A percentile compares a stretch with the other conserved stretches of the same genome.
Evolutionary conservation across 495 filamentous ascomycete genomes (phyloP).

Genomic region (Podospora fimiseda): DNA sequence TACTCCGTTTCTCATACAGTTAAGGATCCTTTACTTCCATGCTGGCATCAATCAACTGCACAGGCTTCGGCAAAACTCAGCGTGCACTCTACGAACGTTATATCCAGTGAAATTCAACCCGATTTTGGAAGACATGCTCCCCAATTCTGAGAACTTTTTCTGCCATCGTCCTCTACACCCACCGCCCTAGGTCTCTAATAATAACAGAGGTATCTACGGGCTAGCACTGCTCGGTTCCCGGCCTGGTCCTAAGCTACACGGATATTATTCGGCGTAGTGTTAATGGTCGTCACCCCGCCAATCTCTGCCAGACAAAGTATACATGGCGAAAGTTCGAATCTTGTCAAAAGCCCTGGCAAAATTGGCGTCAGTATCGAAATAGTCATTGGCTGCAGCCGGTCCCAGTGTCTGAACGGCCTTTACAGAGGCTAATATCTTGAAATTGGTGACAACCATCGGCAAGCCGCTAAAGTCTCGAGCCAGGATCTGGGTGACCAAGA

Average conservation of each 20-base stretch:
- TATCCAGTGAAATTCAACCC: no score
- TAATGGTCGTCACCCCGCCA: conserved; percentile 27
- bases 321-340: not conserved
- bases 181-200: no score
- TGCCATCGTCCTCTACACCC: no score
- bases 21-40: no score
- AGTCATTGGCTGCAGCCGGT: not conserved
- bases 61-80: no score
- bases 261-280: not conserved
- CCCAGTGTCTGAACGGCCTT: not conserved
- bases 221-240: no score
- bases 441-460: not conserved
- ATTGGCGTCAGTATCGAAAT: not conserved
- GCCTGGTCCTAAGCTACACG: not conserved
- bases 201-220: no score
- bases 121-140: no score
- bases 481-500: not conserved
- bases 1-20: no score
- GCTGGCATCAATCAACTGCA: no score
- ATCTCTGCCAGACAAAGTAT: not conserved
- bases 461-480: not conserved
- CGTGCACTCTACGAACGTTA: no score
- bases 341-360: not conserved
- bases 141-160: no score
- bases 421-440: not conserved